Conservation (phyloP, 2,329 filamentous ascomycete species). For the Scedosporium minutisporum region DNA sequence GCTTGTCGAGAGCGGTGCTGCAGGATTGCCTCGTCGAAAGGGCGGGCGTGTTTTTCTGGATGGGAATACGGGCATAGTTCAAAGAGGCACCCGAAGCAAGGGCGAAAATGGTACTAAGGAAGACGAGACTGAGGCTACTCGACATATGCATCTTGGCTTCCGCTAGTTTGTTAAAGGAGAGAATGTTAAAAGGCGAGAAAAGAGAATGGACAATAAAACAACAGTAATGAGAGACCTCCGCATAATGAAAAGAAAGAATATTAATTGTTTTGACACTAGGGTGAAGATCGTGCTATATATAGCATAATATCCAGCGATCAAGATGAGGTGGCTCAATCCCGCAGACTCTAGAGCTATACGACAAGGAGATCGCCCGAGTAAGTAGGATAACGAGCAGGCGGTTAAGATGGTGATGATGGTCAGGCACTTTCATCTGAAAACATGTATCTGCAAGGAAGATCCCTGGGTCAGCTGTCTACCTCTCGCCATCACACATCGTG, state of each 20-base stretch:
- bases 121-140: neutral
- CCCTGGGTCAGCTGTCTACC: too few relatives aligned
- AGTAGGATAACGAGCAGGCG: too few relatives aligned
- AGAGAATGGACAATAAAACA: neutral
- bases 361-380: too few relatives aligned
- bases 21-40: conserved; percentile 2
- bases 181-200: neutral
- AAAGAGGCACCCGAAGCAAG: neutral
- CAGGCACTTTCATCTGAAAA: too few relatives aligned
- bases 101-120: neutral
- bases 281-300: neutral
- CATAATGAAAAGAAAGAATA: neutral
- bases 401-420: too few relatives aligned
- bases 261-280: neutral
- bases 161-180: neutral
- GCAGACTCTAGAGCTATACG: too few relatives aligned
- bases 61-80: neutral
- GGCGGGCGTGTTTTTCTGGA: neutral
- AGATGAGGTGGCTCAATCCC: too few relatives aligned
- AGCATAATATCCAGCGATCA: too few relatives aligned
- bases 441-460: too few relatives aligned
- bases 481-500: too few relatives aligned
- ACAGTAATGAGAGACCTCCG: neutral
- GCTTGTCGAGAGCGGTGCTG: neutral
- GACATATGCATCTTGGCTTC: neutral